Evolutionary conservation across 148 eudicot species (phyloP), one percentile per base, ranked within the genome.

Genomic region (Cornus florida): DNA sequence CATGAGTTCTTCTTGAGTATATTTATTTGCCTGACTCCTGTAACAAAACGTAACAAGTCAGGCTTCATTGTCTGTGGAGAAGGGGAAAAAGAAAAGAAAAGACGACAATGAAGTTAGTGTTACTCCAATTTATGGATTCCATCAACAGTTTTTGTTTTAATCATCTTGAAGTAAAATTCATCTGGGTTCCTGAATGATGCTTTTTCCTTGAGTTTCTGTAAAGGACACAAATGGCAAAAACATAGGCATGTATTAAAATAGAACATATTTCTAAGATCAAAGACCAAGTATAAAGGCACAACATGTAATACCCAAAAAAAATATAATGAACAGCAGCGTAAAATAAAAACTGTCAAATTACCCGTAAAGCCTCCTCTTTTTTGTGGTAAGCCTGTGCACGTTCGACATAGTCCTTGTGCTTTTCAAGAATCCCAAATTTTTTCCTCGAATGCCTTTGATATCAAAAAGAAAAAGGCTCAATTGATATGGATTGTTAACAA

Each of bases 121-220:
- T 90, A 95, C 98, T 82, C 78, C 32, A 83, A 84, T 83, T 80
- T 93, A 77, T 95, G 98, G 65, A 93, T 88, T 83, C 98, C 98
- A 85, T 83, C 78, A 3, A 87, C 90, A 1, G 86, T 85, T 82
- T 81, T 95, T 72, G 90, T 77, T 60, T 84, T 90, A 35, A 90
- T 78, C 98, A 95, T 95, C 87, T 84, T 80, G 77, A 95, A 95
- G 84, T 90, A 86, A 80, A 93, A 93, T 79, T 91, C 97, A 86
- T 91, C 97, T 0, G 93, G 95, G 73, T 95, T 93, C 87, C 88
- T 89, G 78, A 85, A 83, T n/a, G 93, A 90, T 8, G 97, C 97
- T 78, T 90, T 93, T 79, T 88, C 96, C 82, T 79, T 86, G 83
- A 93, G 97, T 86, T 80, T 89, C 97, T 91, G 92, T 69, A 57